A percentile compares a stretch with the other conserved stretches of the same genome.
Evolutionary conservation across 257 asterid genomes (phyloP).

Genomic region (Nicotiana tomentosiformis): DNA sequence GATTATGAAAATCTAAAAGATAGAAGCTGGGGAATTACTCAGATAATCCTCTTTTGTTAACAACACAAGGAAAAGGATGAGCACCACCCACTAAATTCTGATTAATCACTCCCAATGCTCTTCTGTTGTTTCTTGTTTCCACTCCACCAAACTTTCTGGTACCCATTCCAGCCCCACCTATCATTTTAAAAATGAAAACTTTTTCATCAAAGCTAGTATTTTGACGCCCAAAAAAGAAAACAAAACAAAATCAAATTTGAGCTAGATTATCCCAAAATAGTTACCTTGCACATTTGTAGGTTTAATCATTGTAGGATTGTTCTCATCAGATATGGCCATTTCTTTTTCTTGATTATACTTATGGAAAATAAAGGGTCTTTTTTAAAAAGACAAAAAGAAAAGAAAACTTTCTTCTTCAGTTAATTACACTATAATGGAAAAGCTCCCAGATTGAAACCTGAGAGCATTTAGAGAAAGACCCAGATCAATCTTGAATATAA

Average conservation of each 20-base stretch:
- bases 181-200: neutral
- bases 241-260: neutral
- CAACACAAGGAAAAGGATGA: constrained; percentile 33
- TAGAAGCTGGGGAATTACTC: constrained; percentile 43
- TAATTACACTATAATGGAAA: neutral
- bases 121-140: constrained; percentile 54
- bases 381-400: neutral
- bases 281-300: constrained; percentile 49
- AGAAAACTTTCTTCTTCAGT: constrained; percentile 7
- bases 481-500: neutral
- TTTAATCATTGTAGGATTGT: constrained; percentile 36
- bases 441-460: constrained; percentile 4
- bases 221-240: neutral
- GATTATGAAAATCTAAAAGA: neutral
- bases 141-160: constrained; percentile 51
- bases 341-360: constrained; percentile 17
- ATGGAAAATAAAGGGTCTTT: neutral
- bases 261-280: neutral
- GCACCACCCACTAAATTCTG: constrained; percentile 42
- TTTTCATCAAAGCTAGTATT: neutral
- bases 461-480: neutral
- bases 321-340: constrained; percentile 54
- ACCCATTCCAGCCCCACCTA: constrained; percentile 38
- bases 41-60: constrained; percentile 59
- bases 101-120: constrained; percentile 57